Evolutionary conservation across 148 eudicot genomes (phyloP), one percentile per base, ranked within the genome.

Genomic region (Simmondsia chinensis): DNA sequence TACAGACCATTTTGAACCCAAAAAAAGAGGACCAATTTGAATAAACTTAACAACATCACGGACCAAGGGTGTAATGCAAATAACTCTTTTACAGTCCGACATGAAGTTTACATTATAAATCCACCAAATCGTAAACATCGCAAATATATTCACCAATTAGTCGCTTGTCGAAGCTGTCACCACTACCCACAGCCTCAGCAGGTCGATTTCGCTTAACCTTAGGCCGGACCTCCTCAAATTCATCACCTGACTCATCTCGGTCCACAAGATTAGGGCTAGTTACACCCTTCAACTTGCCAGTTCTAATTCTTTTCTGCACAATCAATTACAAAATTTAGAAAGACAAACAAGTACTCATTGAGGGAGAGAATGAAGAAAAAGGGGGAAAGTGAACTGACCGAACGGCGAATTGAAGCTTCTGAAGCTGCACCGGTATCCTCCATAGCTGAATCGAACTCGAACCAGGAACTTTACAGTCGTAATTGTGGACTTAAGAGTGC

Each of bases 291-390:
- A 54, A 32, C 36, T 52, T 66, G 36, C 22, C 41, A 60, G 29
- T 71, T 66, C 88, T 83, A 43, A 66, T 20, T 48, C 96, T 51
- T 77, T 74, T 87, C 96, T 87, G 69, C 71, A 28, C 31, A 54
- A 31, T 39, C 42, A 61, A 54, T 29, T 50, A 48, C 53, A 16
- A 33, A 10, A 47, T 46, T n/a, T 10, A 6, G 11, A 15, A 52
- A 19, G 15, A 43, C 19, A 25, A 43, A 6, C 22, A 9, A 2
- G 9, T 1, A 29, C 41, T 19, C 15, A 24, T 31, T 1, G 21
- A 20, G 11, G 16, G 26, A 24, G 15, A 18, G 33, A 29, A 18
- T 17, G 24, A 13, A 9, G 8, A 32, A 8, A 12, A 10, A 33
- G 22, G 13, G 5, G 27, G 11, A 25, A 2, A 16, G 19, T 37